phyloP scores from a whole-genome alignment of 2,329 filamentous ascomycete species.

The Penicillium sclerotigenum region DNA sequence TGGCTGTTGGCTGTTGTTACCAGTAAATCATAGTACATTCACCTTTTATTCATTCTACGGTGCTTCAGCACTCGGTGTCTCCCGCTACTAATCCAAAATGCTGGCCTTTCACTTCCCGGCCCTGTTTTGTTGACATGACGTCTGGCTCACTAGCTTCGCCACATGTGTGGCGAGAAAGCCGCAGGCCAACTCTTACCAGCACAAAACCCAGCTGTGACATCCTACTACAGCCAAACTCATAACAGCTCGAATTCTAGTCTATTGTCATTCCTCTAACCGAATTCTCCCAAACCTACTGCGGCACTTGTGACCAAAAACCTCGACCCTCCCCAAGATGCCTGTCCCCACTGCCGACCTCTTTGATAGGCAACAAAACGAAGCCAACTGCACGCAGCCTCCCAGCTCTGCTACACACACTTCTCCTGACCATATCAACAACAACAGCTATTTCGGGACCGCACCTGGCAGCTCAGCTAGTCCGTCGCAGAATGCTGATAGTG shows the following conservation, averaged over 20 bases:
- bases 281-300: neutral
- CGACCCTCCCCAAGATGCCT: conserved; percentile 15
- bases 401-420: neutral
- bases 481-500: conserved; percentile 17
- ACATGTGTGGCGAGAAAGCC: conserved; percentile 4
- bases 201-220: neutral
- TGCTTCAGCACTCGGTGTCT: neutral
- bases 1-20: neutral
- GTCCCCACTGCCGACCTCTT: conserved; percentile 20
- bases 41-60: neutral
- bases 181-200: neutral
- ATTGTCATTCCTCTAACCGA: too few species aligned
- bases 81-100: neutral
- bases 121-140: conserved; percentile 3
- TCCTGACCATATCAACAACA: conserved; percentile 2
- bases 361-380: conserved; percentile 16
- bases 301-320: neutral
- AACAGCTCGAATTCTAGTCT: neutral
- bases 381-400: conserved; percentile 9
- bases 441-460: conserved; percentile 15
- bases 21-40: neutral
- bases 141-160: conserved; percentile 1
- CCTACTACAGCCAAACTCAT: neutral
- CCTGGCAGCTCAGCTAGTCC: conserved; percentile 19
- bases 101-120: neutral